A percentile compares a stretch with the other conserved stretches of the same genome.
These are phyloP conservation scores for Phytophthora sojae DNA, from an alignment of 352 stramenopile species.

Conservation along the genomic window DNA sequence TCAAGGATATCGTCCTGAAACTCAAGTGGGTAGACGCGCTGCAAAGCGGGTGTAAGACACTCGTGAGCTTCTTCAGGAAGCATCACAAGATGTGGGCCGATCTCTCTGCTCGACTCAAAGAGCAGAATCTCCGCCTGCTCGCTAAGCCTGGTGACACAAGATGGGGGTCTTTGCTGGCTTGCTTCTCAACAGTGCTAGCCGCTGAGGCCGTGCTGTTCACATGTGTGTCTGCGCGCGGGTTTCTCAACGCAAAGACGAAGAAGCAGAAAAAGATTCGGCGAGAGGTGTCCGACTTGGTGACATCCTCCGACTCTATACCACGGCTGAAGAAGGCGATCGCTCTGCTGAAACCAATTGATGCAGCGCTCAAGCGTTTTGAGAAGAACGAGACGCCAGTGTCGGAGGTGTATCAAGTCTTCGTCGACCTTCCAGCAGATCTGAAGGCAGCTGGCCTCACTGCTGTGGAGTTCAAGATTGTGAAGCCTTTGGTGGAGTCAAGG, in stretches of 20 bases:
- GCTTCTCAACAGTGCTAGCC: not conserved
- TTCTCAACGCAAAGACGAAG: not conserved
- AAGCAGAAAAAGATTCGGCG: not conserved
- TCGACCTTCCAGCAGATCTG: not conserved
- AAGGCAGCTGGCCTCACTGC: not conserved
- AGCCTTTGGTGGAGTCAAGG: not conserved
- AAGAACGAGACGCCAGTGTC: not conserved
- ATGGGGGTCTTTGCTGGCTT: not conserved
- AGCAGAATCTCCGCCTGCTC: not conserved
- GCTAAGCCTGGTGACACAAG: not conserved
- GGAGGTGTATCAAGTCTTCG: not conserved
- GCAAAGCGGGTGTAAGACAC: not conserved
- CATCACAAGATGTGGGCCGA: not conserved
- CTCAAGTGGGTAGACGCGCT: not conserved
- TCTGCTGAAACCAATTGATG: not conserved
- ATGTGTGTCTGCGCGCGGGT: not conserved
- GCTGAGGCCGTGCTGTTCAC: not conserved
- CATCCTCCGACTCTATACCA: not conserved
- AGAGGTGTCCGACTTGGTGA: not conserved
- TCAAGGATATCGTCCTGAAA: not conserved
- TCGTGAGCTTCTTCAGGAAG: not conserved
- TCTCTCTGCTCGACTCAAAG: not conserved
- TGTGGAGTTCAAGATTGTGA: not conserved
- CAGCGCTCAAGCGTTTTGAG: not conserved
- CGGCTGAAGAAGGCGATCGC: not conserved